phyloP scores from a whole-genome alignment of 345 rosid genomes.

The Hibiscus trionum region DNA sequence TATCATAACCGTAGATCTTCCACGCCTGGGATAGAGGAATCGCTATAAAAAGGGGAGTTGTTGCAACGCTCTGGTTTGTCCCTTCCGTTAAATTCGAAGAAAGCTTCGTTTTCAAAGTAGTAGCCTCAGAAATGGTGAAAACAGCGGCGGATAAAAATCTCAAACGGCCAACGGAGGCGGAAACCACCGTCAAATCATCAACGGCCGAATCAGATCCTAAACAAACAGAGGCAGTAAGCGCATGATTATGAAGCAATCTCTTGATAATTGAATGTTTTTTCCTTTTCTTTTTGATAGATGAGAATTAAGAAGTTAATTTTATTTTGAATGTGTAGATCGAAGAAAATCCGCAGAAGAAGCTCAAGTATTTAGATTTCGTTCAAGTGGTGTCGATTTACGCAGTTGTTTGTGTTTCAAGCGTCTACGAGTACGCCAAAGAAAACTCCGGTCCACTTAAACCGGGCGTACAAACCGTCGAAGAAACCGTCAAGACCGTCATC shows the following conservation, averaged over 20 bases:
- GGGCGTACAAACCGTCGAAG: constrained; percentile 61
- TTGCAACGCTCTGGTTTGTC: neutral
- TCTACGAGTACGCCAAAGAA: constrained; percentile 66
- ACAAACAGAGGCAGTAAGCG: constrained; percentile 15
- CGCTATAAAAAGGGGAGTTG: constrained; percentile 14
- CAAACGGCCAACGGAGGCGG: constrained; percentile 5
- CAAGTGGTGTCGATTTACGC: constrained; percentile 38
- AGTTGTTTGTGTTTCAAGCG: constrained; percentile 30
- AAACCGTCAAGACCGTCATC: constrained; percentile 43
- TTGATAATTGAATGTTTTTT: neutral
- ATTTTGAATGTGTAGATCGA: constrained; percentile 9
- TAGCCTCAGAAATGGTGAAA: neutral
- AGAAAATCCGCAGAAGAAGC: constrained; percentile 25
- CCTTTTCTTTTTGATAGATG: neutral
- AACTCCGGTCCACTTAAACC: constrained; percentile 66
- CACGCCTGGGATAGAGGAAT: neutral
- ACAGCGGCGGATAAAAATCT: constrained; percentile 21
- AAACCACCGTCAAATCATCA: neutral
- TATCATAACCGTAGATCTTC: neutral
- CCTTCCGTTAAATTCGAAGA: constrained; percentile 9
- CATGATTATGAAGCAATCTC: neutral
- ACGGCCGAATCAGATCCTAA: constrained; percentile 22
- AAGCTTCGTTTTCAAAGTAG: neutral
- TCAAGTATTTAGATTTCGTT: constrained; percentile 59
- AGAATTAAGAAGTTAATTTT: neutral